These are phyloP conservation scores for Aspergillus hiratsukae DNA, from an alignment of 2,329 filamentous ascomycete species.

Conservation along the genomic window DNA sequence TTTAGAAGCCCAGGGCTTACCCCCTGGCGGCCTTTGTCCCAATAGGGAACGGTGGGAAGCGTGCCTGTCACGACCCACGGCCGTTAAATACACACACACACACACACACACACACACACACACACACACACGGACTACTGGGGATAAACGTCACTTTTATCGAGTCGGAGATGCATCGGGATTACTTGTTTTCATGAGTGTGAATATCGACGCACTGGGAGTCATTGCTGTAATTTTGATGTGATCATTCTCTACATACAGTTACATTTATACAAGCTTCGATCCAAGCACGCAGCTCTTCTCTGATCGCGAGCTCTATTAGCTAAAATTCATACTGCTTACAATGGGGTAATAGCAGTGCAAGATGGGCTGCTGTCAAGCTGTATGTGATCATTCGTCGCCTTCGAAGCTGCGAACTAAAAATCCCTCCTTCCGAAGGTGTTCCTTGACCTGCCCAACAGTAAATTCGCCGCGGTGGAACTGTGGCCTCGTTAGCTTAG, in stretches of 20 bases:
- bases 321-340: neutral
- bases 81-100: too few relatives aligned
- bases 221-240: neutral
- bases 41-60: too few relatives aligned
- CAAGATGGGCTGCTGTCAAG: neutral
- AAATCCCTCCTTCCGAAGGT: constrained; percentile 65
- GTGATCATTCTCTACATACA: neutral
- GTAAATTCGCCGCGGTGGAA: constrained; percentile 96
- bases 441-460: constrained; percentile 87
- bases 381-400: constrained; percentile 2
- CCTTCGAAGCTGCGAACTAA: constrained; percentile 74
- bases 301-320: neutral
- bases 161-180: neutral
- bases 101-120: too few relatives aligned
- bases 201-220: neutral
- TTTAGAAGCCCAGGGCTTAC: too few relatives aligned
- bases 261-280: neutral
- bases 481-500: constrained; percentile 30
- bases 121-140: too few relatives aligned
- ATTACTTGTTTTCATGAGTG: neutral
- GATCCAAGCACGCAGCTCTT: neutral
- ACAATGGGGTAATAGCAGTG: neutral
- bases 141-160: too few relatives aligned
- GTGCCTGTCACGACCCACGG: too few relatives aligned
- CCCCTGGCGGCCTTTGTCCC: too few relatives aligned